phyloP scores from a whole-genome alignment of 805 yeast species.

The Brettanomyces sp. region DNA sequence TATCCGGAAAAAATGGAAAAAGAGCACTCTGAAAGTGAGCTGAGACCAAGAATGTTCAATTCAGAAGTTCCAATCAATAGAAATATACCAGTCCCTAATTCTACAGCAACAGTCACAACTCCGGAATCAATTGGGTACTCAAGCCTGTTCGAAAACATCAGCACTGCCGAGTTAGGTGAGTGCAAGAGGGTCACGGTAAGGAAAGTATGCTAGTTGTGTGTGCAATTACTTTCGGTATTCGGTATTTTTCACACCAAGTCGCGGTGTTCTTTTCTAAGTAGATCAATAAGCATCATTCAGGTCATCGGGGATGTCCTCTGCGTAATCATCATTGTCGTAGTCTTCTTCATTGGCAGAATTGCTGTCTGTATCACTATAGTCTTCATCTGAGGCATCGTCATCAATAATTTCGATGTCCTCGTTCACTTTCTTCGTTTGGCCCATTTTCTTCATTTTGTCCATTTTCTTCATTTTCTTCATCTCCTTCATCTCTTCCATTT shows the following conservation, averaged over 20 bases:
- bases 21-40: no score
- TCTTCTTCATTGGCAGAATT: conserved; percentile 1
- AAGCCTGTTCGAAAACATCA: conserved; percentile 6
- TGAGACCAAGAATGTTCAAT: no score
- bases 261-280: no score
- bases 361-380: background rate
- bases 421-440: background rate
- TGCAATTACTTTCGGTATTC: no score
- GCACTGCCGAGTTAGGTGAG: conserved; percentile 6
- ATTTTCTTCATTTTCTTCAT: conserved; percentile 5
- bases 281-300: background rate
- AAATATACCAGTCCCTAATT: no score
- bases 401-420: background rate
- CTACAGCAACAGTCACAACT: background rate
- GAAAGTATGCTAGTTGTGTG: no score
- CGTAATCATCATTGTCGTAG: background rate
- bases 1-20: no score
- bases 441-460: conserved; percentile 10
- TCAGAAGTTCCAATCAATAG: no score
- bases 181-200: conserved; percentile 4
- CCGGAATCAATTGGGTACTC: conserved; percentile 3
- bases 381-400: background rate
- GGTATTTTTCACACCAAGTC: no score
- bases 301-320: background rate
- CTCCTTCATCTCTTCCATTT: background rate